These are phyloP conservation scores for Botryotinia calthae DNA, from an alignment of 2,329 filamentous ascomycete genomes.

Conservation along the genomic window DNA sequence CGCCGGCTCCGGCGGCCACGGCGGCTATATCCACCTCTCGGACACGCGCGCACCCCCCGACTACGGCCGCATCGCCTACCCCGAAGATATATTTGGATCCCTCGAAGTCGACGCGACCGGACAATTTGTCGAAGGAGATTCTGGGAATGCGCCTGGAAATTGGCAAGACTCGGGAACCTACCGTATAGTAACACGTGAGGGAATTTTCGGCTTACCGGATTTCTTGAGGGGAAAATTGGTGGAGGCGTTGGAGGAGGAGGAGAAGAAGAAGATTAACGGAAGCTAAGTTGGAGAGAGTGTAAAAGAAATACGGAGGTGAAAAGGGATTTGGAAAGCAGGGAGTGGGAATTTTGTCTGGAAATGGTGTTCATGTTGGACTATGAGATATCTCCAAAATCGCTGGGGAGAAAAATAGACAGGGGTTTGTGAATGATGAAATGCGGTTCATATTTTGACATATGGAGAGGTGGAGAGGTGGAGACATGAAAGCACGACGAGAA, in stretches of 20 bases:
- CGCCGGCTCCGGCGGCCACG: slow-evolving; percentile 56
- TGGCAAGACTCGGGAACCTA: slow-evolving; percentile 62
- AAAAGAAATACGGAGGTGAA: background rate
- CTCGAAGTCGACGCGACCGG: slow-evolving; percentile 61
- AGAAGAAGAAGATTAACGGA: slow-evolving; percentile 38
- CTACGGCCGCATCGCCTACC: slow-evolving; percentile 66
- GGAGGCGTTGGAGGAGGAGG: slow-evolving; percentile 52
- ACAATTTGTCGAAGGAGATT: slow-evolving; percentile 42
- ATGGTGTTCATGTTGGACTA: background rate
- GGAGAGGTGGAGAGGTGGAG: background rate
- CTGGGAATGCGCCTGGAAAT: slow-evolving; percentile 41
- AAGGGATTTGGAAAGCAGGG: too few species aligned
- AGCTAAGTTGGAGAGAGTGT: slow-evolving; percentile 24
- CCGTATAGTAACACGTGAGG: slow-evolving; percentile 62
- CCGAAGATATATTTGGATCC: slow-evolving; percentile 68
- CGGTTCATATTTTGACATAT: background rate
- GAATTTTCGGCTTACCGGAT: slow-evolving; percentile 57
- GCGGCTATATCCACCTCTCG: slow-evolving; percentile 64
- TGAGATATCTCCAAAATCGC: background rate
- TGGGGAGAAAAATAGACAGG: background rate
- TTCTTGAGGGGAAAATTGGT: slow-evolving; percentile 55
- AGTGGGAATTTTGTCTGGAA: too few species aligned
- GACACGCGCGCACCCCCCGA: slow-evolving; percentile 63
- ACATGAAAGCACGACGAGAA: background rate
- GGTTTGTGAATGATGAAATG: background rate